A percentile compares a stretch with the other conserved stretches of the same genome.
Conservation (phyloP, 2,329 filamentous ascomycete species). For the Elsinoe australis region DNA sequence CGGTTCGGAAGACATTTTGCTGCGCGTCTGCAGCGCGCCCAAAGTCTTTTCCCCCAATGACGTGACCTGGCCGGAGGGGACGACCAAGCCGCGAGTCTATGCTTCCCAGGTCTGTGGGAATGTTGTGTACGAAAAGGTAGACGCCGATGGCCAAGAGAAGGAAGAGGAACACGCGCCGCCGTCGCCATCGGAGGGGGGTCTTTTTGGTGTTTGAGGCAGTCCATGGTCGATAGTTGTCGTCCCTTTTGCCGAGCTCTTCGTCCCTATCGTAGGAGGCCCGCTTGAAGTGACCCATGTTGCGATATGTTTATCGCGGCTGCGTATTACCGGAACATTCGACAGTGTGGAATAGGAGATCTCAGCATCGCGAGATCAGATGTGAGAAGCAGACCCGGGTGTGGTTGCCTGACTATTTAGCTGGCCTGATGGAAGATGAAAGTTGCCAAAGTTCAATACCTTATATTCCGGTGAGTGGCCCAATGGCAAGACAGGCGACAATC, state of each 20-base stretch:
- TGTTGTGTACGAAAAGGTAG: slow-evolving; percentile 58
- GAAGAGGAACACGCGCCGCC: slow-evolving; percentile 41
- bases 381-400: no score
- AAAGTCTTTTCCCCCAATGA: slow-evolving; percentile 18
- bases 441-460: no score
- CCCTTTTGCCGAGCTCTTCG: slow-evolving; percentile 58
- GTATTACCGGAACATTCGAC: not conserved
- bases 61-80: slow-evolving; percentile 17
- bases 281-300: slow-evolving; percentile 5
- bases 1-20: slow-evolving; percentile 30
- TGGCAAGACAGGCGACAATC: not conserved
- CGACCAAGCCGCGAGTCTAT: slow-evolving; percentile 24
- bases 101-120: slow-evolving; percentile 45
- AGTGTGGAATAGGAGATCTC: not conserved
- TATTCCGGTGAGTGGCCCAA: no score
- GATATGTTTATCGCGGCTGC: no score
- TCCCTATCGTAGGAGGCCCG: slow-evolving; percentile 34
- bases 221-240: slow-evolving; percentile 49
- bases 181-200: slow-evolving; percentile 36
- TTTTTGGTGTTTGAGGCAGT: not conserved
- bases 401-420: no score
- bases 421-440: no score
- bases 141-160: slow-evolving; percentile 44
- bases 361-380: no score
- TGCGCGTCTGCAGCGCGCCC: slow-evolving; percentile 25